Evolutionary conservation across 1,284 basidiomycete genomes (phyloP), one percentile per base, ranked within the genome.

Genomic region (Kwoniella shivajii): DNA sequence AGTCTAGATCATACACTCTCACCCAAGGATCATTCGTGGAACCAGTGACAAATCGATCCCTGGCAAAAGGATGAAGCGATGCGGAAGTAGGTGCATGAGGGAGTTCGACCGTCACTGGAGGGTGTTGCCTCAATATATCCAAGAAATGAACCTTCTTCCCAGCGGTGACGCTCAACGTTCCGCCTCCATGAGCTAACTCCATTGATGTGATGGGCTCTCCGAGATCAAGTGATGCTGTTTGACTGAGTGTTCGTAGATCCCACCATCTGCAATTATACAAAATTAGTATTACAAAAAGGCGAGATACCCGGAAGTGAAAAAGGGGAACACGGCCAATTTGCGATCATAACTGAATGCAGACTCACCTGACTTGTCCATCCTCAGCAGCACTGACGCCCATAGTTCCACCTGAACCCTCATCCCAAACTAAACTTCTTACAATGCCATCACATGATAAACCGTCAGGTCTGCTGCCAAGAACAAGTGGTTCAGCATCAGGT

Each of bases 1-100:
- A 85, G 36, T 80, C 75, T 69, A 92, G 86, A 39, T 90, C 89
- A 73, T 97, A 94, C 31, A 98, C 86, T 39, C 95, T 83, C 22
- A 99, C 93, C 96, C 96, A 99, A 63, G 96, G 93, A 76, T 99
- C 96, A 11, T 82, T 84, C 39, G 84, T 83, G 61, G 86, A 90
- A n/a, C 96, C 95, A 0, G 90, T 93, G 39, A 98, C 88, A 76
- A 98, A 98, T 30, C 90, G 83, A 76, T 96, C 90, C 67, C 90
- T 87, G 45, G 85, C 77, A 57, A 89, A 84, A 1, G 96, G 96
- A 73, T 98, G 94, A 43, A 98, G 85, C 1, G 90, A 92, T 22
- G 91, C 93, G 4, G 90, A 94, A 0, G 92, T 94, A 2, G 92
- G 90, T 16, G 87, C 83, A 72, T 94, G 92, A 9, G 86, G 82